phyloP scores from a whole-genome alignment of 176 grass and related monocot genomes.

The Oryza meyeriana region DNA sequence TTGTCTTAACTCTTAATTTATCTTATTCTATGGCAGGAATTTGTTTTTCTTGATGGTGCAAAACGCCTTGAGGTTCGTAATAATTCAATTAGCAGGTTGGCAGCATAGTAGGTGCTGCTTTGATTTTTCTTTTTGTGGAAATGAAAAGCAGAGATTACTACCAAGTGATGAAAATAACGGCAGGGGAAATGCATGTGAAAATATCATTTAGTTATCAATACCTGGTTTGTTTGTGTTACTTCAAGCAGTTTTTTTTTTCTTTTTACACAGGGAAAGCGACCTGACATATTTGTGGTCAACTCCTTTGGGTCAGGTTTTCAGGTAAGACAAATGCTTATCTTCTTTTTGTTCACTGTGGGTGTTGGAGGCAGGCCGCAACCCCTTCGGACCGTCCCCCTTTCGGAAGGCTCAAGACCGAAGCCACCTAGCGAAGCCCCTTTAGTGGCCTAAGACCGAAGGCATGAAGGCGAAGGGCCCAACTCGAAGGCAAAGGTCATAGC shows the following conservation, averaged over 20 bases:
- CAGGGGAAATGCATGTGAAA: neutral
- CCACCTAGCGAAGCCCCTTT: too few species aligned
- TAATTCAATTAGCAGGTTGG: neutral
- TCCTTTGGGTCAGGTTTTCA: conserved; percentile 97
- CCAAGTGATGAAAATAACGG: neutral
- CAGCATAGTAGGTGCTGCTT: neutral
- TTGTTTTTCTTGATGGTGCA: conserved; percentile 94
- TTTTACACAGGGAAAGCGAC: conserved; percentile 64
- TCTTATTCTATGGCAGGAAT: conserved; percentile 50
- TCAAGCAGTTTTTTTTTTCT: conserved; percentile 1
- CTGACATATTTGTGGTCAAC: conserved; percentile 95
- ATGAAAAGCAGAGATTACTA: neutral
- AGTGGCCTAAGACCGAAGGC: too few species aligned
- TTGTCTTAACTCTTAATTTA: conserved; percentile 15
- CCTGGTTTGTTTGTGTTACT: neutral
- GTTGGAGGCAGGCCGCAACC: too few species aligned
- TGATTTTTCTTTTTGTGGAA: neutral
- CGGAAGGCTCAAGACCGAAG: too few species aligned
- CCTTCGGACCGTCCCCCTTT: too few species aligned
- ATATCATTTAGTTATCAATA: neutral
- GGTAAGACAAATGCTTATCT: conserved; percentile 39
- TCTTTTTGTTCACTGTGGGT: conserved; percentile 11
- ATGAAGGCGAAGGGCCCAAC: too few species aligned
- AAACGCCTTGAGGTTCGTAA: conserved; percentile 73
- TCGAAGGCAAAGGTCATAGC: too few species aligned